Evolutionary conservation across 2,329 filamentous ascomycete species (phyloP).

Genomic region (Alternaria longipes): DNA sequence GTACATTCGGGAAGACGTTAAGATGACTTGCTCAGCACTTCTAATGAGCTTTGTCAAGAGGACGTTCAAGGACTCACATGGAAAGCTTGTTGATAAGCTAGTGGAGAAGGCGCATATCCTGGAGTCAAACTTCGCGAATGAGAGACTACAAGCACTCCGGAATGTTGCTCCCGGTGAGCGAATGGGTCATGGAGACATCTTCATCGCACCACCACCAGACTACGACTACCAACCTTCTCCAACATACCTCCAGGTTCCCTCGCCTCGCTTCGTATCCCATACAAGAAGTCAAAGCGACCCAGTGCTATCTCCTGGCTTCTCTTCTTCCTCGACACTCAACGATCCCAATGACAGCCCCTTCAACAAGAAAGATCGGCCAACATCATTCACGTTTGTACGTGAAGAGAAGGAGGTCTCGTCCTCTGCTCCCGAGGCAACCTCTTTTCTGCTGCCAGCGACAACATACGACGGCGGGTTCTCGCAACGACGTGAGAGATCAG

Average conservation of each 20-base stretch:
- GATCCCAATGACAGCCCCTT: constrained; percentile 23
- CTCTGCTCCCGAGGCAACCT: constrained; percentile 22
- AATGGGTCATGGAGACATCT: constrained; percentile 46
- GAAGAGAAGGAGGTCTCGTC: constrained; percentile 21
- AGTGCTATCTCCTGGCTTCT: constrained; percentile 32
- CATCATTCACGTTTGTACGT: constrained; percentile 24
- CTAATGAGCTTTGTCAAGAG: constrained; percentile 81
- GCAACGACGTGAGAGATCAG: constrained; percentile 16
- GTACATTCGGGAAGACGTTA: constrained; percentile 85
- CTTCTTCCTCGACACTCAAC: constrained; percentile 27
- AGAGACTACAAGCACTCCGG: constrained; percentile 42
- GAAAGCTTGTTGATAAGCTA: constrained; percentile 68
- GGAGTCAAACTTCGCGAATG: constrained; percentile 46
- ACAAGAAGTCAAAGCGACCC: constrained; percentile 35
- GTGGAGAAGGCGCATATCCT: constrained; percentile 50
- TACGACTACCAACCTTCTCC: constrained; percentile 38
- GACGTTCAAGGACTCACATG: constrained; percentile 80
- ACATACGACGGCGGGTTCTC: constrained; percentile 31
- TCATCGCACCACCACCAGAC: constrained; percentile 49
- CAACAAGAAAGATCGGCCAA: constrained; percentile 15
- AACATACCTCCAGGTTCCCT: constrained; percentile 19
- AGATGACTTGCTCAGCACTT: constrained; percentile 81
- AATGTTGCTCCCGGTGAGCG: constrained; percentile 43
- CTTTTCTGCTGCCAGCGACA: constrained; percentile 34
- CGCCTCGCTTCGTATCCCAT: constrained; percentile 24